Base-by-base conservation (phyloP, 306 rosid genomes). In the Pyrus betulifolia region DNA sequence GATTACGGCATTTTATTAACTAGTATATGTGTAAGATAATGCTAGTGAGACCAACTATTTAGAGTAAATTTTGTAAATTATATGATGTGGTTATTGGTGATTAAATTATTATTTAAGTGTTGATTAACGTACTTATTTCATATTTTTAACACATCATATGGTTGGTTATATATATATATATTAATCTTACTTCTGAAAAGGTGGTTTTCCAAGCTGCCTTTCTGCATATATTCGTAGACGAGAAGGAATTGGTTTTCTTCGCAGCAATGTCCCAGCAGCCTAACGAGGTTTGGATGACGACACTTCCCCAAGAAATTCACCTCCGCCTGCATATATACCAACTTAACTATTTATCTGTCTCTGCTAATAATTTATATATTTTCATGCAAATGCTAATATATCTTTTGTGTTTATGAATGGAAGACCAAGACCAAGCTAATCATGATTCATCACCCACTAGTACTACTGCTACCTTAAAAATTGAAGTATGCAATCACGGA, bases 131-230 rank as follows among this genome's bases (percentile, higher is more conserved):
- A 35, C 0, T 35, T 35, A 35, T 35, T 35, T 35, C 2, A 35
- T 35, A 35, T 35, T 35, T 35, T 35, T 35, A 35, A 35, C 40
- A 1, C 40, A 35, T 35, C 40, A 35, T 35, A 35, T 6, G 40
- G 40, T 35, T 35, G 40, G 40, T 6, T 30, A 30, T 30, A 30
- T 30, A 30, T 30, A 28, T 28, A 64, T 25, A 3, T 27, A 1
- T 13, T 11, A 8, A 35, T 23, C 86, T 10, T 85, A 91, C 99
- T 91, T 80, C 88, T 81, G 63, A 96, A 96, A n/a, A 96, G 88
- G 85, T 96, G 98, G 67, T 76, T 89, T 65, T 96, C 99, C 79
- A 92, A 79, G 79, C 99, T 96, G 1, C 99, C 99, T 76, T 82
- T 96, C 25, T 70, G 90, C 96, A 89, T 84, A 72, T 85, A 84